A percentile compares a stretch with the other conserved stretches of the same genome.
phyloP scores from a whole-genome alignment of 352 stramenopile genomes.

The Globisporangium echinulatum region DNA sequence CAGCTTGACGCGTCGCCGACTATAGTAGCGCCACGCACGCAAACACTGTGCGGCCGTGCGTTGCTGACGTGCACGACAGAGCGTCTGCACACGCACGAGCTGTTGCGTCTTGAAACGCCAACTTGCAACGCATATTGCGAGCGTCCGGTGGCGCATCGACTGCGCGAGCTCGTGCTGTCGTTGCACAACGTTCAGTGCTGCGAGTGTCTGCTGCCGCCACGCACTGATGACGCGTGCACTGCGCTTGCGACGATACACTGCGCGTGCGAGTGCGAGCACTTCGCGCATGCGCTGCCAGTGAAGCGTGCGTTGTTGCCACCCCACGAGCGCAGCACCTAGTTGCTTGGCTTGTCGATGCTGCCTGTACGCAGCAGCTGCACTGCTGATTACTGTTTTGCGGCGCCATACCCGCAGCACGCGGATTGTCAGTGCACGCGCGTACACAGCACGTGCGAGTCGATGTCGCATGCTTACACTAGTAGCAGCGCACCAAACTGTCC shows the following conservation, averaged over 20 bases:
- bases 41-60: slow-evolving; percentile 1
- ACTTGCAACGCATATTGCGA: neutral
- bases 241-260: slow-evolving; percentile 16
- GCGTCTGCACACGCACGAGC: neutral
- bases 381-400: neutral
- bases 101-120: slow-evolving; percentile 7
- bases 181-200: neutral
- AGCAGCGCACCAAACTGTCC: slow-evolving; percentile 18
- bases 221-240: slow-evolving; percentile 14
- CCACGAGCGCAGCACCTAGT: slow-evolving; percentile 8
- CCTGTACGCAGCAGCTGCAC: slow-evolving; percentile 9
- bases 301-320: slow-evolving; percentile 17
- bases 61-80: neutral
- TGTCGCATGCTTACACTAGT: neutral
- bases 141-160: neutral
- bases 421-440: neutral
- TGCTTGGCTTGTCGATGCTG: neutral
- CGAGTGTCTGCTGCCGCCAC: slow-evolving; percentile 11
- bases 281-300: slow-evolving; percentile 22
- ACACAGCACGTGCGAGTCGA: neutral
- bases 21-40: slow-evolving; percentile 13
- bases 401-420: slow-evolving; percentile 5
- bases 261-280: slow-evolving; percentile 16
- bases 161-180: neutral
- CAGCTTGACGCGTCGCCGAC: slow-evolving; percentile 9